These are phyloP conservation scores for Hibiscus mutabilis DNA, from an alignment of 345 rosid species.

Conservation along the genomic window DNA sequence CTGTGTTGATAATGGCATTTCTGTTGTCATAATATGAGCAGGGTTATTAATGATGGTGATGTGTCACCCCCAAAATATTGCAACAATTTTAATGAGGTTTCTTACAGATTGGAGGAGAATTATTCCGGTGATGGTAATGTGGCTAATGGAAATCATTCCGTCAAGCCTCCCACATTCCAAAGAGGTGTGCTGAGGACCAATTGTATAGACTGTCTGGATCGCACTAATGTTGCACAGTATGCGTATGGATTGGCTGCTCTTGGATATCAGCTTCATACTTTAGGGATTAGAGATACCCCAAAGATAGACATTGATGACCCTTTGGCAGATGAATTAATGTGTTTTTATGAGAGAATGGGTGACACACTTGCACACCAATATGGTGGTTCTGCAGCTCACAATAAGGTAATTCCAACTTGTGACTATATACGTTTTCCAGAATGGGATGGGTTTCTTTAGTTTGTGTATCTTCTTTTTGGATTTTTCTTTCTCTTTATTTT, in stretches of 20 bases:
- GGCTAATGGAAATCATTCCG: constrained; percentile 43
- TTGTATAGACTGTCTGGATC: constrained; percentile 96
- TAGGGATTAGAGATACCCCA: constrained; percentile 55
- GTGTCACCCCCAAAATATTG: constrained; percentile 29
- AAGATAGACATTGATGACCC: constrained; percentile 73
- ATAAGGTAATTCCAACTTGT: constrained; percentile 41
- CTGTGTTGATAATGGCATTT: constrained; percentile 7
- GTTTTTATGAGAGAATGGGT: constrained; percentile 78
- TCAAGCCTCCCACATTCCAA: constrained; percentile 57
- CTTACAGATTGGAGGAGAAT: constrained; percentile 36
- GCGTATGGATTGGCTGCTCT: constrained; percentile 94
- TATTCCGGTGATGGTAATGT: constrained; percentile 27
- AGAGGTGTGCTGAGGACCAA: constrained; percentile 89
- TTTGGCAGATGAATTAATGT: constrained; percentile 81
- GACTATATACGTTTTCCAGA: background rate
- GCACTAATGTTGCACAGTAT: constrained; percentile 96
- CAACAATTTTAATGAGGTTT: constrained; percentile 38
- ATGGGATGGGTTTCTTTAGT: background rate
- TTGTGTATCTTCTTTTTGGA: background rate
- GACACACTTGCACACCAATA: constrained; percentile 82
- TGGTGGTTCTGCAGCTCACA: constrained; percentile 90
- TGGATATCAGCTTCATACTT: constrained; percentile 77
- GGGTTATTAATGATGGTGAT: constrained; percentile 39
- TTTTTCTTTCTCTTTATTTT: background rate
- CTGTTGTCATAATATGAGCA: constrained; percentile 26